Conservation (phyloP, 768 basidiomycete genomes). For the Hericium coralloides region DNA sequence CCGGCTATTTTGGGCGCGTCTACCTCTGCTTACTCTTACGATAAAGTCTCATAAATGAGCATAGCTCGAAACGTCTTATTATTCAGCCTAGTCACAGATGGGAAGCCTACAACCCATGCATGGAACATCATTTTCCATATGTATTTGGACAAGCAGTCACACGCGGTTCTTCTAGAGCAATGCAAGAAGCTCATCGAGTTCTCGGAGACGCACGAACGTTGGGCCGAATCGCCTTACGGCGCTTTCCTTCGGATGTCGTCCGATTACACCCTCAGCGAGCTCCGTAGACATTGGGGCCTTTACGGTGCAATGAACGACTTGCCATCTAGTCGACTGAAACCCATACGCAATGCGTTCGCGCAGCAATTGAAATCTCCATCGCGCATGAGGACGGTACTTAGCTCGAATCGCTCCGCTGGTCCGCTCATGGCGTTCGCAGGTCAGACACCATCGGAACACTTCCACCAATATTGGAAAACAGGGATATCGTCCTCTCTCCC, state of each 20-base stretch:
- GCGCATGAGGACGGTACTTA: too few species aligned
- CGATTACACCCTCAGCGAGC: slow-evolving; percentile 27
- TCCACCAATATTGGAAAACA: slow-evolving; percentile 30
- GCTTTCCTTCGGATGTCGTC: slow-evolving; percentile 30
- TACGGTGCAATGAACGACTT: slow-evolving; percentile 7
- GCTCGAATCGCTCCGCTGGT: too few species aligned
- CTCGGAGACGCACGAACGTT: slow-evolving; percentile 26
- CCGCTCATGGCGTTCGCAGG: too few species aligned
- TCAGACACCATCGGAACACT: slow-evolving; percentile 17
- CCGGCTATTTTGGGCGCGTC: slow-evolving; percentile 35
- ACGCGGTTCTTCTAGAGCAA: slow-evolving; percentile 27
- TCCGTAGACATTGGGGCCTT: slow-evolving; percentile 32
- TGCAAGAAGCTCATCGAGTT: slow-evolving; percentile 29
- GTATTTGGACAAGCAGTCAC: slow-evolving; percentile 30
- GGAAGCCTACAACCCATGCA: slow-evolving; percentile 10
- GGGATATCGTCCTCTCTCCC: slow-evolving; percentile 27
- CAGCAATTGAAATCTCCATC: too few species aligned
- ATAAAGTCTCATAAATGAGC: background rate
- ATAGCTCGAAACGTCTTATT: slow-evolving; percentile 42
- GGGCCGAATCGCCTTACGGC: slow-evolving; percentile 30
- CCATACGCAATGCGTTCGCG: background rate
- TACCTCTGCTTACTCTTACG: background rate
- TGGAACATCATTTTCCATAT: slow-evolving; percentile 46
- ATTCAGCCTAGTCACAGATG: slow-evolving; percentile 33
- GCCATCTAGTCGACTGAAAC: background rate